Evolutionary conservation across 345 rosid species (phyloP).

Genomic region (Abelmoschus esculentus): DNA sequence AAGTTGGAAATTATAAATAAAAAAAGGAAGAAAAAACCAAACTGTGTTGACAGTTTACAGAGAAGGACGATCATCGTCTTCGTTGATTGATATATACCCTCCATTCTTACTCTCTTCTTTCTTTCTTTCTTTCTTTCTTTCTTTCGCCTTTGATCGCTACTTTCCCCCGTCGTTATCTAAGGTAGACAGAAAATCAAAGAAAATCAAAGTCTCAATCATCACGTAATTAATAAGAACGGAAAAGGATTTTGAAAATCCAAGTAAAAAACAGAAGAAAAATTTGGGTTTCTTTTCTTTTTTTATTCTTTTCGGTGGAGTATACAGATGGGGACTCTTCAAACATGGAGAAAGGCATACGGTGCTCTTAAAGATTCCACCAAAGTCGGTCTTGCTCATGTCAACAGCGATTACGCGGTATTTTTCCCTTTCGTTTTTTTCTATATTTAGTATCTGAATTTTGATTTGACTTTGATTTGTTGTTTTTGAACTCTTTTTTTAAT

Average conservation of each 20-base stretch:
- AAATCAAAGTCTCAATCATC: not conserved
- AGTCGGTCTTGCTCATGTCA: constrained; percentile 99
- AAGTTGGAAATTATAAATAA: not conserved
- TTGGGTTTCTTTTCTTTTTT: not conserved
- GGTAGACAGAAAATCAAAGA: not conserved
- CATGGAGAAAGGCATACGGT: constrained; percentile 94
- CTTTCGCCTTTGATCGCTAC: not conserved
- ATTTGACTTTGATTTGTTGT: constrained; percentile 19
- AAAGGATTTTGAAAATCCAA: not conserved
- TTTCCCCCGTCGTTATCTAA: not conserved
- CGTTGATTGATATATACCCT: not conserved
- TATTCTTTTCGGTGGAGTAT: not conserved
- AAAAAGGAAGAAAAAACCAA: not conserved
- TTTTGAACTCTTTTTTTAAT: constrained; percentile 6
- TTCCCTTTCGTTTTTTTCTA: not conserved
- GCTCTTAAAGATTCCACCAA: constrained; percentile 95
- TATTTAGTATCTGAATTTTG: constrained; percentile 8
- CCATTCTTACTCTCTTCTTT: no score
- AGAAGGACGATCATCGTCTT: not conserved
- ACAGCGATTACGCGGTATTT: constrained; percentile 88
- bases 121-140: not conserved
- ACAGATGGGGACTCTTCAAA: constrained; percentile 88
- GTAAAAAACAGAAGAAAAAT: not conserved
- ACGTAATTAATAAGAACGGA: not conserved
- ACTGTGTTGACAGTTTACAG: not conserved